Conservation (phyloP, 352 stramenopile genomes). For the Pythium monospermum region DNA sequence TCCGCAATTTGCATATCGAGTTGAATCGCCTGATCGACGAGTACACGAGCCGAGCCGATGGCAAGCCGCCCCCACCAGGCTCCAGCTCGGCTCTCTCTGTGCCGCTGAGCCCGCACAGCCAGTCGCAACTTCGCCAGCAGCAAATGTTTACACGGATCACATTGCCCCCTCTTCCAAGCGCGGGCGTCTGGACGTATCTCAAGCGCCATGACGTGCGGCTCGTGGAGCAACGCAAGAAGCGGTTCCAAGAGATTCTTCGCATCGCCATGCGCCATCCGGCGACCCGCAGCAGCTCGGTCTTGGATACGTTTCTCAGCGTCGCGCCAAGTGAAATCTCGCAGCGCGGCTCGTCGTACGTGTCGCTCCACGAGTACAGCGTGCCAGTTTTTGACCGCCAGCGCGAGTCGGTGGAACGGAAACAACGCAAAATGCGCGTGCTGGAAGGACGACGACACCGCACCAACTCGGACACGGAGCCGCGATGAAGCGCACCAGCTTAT, state of each 20-base stretch:
- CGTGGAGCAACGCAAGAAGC: conserved; percentile 75
- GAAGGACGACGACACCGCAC: conserved; percentile 51
- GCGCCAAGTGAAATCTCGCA: conserved; percentile 41
- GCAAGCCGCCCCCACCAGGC: conserved; percentile 6
- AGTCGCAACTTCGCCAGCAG: conserved; percentile 21
- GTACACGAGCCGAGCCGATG: conserved; percentile 16
- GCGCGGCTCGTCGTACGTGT: conserved; percentile 45
- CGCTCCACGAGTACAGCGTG: conserved; percentile 58
- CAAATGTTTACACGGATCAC: conserved; percentile 26
- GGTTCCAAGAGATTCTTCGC: conserved; percentile 78
- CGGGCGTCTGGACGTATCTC: conserved; percentile 76
- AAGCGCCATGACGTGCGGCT: conserved; percentile 77
- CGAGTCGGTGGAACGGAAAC: conserved; percentile 71
- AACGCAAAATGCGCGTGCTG: conserved; percentile 67
- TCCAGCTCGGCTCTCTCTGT: conserved; percentile 20
- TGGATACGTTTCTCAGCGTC: conserved; percentile 79
- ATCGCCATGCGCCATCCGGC: conserved; percentile 73
- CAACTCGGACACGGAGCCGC: conserved; percentile 17
- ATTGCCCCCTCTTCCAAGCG: conserved; percentile 46
- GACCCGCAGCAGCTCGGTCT: conserved; percentile 50
- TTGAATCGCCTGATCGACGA: conserved; percentile 49
- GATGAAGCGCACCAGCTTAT: conserved; percentile 6
- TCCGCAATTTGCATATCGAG: conserved; percentile 74
- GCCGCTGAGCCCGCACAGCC: conserved; percentile 25
- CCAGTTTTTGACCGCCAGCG: conserved; percentile 68